Evolutionary conservation across 306 rosid species (phyloP).

Genomic region (Acacia crassicarpa): DNA sequence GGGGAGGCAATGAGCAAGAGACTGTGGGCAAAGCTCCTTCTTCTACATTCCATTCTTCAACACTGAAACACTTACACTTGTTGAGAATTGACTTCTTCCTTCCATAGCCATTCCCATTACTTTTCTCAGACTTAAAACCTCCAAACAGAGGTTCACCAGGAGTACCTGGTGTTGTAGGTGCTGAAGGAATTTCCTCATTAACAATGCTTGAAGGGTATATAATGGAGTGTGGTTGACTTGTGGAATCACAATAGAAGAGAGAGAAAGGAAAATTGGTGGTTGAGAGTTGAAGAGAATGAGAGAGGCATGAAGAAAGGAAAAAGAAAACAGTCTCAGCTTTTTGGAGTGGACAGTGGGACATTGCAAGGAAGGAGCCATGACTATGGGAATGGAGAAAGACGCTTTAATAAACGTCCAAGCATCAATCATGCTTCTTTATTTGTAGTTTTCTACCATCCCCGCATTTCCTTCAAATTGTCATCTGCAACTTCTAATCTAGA

Average conservation of each 20-base stretch:
- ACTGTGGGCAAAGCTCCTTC: constrained; percentile 65
- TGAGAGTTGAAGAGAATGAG: constrained; percentile 23
- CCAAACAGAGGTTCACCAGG: constrained; percentile 82
- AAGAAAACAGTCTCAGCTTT: constrained; percentile 4
- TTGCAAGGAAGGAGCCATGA: constrained; percentile 12
- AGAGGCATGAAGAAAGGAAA: not conserved
- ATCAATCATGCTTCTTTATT: constrained; percentile 30
- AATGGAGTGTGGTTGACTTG: constrained; percentile 40
- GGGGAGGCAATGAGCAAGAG: constrained; percentile 63
- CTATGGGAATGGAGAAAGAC: constrained; percentile 29
- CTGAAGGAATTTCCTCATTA: constrained; percentile 60
- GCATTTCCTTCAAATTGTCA: not conserved
- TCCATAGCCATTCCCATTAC: constrained; percentile 29
- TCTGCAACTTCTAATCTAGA: not conserved
- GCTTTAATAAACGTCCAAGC: constrained; percentile 12
- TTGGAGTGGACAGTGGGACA: constrained; percentile 50
- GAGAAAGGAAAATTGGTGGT: constrained; percentile 30
- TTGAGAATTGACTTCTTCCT: constrained; percentile 64
- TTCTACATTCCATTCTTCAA: constrained; percentile 62
- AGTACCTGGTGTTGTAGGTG: constrained; percentile 79
- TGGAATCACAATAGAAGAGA: constrained; percentile 37
- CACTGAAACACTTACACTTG: constrained; percentile 57
- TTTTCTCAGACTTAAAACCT: constrained; percentile 47
- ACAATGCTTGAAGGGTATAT: constrained; percentile 30
- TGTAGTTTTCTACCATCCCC: not conserved